Conservation (phyloP, 139 green algal species). For the Coccomyxa sp. region DNA sequence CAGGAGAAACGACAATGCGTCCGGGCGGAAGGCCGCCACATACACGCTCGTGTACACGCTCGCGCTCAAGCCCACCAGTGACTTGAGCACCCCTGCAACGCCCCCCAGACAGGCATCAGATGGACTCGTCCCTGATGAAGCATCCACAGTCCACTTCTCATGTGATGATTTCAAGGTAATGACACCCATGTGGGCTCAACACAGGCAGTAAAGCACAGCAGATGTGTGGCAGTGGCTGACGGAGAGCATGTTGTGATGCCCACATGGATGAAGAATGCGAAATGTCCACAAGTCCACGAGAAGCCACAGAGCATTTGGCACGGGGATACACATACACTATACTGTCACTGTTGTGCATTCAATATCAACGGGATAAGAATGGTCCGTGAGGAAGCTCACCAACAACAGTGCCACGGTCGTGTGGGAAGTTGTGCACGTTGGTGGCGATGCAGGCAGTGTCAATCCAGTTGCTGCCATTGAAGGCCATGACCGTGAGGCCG, state of each 20-base stretch:
- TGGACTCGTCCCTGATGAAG: background rate
- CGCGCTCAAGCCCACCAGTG: constrained; percentile 32
- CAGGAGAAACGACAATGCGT: constrained; percentile 44
- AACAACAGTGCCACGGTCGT: constrained; percentile 64
- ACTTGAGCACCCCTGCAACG: constrained; percentile 55
- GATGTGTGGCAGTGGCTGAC: background rate
- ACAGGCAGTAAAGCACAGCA: background rate
- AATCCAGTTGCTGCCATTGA: constrained; percentile 58
- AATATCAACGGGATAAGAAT: too few relatives aligned
- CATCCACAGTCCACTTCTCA: background rate
- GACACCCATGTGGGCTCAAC: background rate
- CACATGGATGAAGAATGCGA: too few relatives aligned
- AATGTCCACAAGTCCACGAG: too few relatives aligned
- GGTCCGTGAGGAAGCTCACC: constrained; percentile 39
- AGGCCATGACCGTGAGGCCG: constrained; percentile 28
- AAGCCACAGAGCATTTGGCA: too few relatives aligned
- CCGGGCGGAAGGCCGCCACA: constrained; percentile 27
- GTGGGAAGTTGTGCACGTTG: constrained; percentile 78
- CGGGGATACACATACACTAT: too few relatives aligned
- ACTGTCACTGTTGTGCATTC: too few relatives aligned
- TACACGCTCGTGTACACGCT: constrained; percentile 59
- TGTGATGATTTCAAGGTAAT: background rate
- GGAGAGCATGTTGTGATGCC: background rate
- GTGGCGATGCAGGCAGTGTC: constrained; percentile 70
- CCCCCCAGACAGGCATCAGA: background rate